Evolutionary conservation across 306 rosid species (phyloP).

Genomic region (Sechiopsis laciniata): DNA sequence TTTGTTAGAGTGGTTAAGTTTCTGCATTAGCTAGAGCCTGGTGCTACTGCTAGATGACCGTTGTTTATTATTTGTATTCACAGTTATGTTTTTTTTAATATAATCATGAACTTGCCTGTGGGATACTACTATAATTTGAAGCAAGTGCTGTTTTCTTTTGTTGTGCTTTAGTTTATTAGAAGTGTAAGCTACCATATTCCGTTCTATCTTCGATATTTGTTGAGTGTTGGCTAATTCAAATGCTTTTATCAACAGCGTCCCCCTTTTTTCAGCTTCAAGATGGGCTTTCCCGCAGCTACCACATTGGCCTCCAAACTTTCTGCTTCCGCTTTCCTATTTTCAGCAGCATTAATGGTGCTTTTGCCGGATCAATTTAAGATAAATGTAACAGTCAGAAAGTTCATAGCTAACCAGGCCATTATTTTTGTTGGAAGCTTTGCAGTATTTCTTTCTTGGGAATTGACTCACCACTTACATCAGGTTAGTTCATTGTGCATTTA

Average conservation of each 20-base stretch:
- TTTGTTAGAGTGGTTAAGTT: neutral
- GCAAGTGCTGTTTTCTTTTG: neutral
- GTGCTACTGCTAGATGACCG: neutral
- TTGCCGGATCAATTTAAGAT: slow-evolving; percentile 41
- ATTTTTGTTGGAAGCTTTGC: slow-evolving; percentile 54
- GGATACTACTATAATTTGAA: neutral
- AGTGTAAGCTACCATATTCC: neutral
- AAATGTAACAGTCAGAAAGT: slow-evolving; percentile 29
- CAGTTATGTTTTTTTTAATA: neutral
- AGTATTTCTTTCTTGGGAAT: slow-evolving; percentile 72
- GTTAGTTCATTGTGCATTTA: slow-evolving; percentile 39
- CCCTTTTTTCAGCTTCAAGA: slow-evolving; percentile 88
- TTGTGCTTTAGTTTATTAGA: neutral
- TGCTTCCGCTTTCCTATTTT: slow-evolving; percentile 41
- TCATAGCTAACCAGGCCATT: slow-evolving; percentile 42
- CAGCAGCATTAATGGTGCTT: slow-evolving; percentile 42
- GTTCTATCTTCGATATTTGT: neutral
- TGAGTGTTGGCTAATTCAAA: neutral
- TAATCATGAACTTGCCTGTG: neutral
- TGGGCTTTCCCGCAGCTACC: slow-evolving; percentile 68
- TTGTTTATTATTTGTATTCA: neutral
- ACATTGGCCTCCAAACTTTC: slow-evolving; percentile 61
- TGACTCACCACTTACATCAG: slow-evolving; percentile 73
- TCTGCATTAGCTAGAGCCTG: slow-evolving; percentile 4
- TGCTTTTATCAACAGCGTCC: slow-evolving; percentile 60